Evolutionary conservation across 1,139 yeast species (phyloP).

Genomic region (Saccharomyces hybrid): DNA sequence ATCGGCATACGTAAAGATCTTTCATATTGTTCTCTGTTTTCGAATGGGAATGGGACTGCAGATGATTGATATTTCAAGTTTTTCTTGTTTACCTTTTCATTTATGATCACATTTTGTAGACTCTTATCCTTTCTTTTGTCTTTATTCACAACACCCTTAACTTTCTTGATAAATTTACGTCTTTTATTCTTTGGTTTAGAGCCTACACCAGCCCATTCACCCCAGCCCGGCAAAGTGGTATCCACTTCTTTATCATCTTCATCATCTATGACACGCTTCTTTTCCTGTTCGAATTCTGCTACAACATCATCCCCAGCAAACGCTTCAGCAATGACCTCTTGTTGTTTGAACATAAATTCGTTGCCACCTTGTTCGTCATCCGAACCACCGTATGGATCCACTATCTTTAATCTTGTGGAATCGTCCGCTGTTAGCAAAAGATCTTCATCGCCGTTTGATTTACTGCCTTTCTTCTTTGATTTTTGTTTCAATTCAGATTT

Average conservation of each 20-base stretch:
- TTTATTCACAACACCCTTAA: conserved; percentile 64
- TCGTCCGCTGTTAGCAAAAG: conserved; percentile 22
- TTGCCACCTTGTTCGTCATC: conserved; percentile 33
- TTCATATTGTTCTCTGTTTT: conserved; percentile 89
- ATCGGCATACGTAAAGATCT: conserved; percentile 91
- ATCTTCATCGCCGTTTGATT: conserved; percentile 17
- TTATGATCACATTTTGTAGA: conserved; percentile 74
- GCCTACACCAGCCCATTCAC: conserved; percentile 68
- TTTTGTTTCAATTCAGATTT: conserved; percentile 38
- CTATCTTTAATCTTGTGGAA: conserved; percentile 34
- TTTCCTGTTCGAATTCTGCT: conserved; percentile 69
- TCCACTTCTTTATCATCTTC: conserved; percentile 89
- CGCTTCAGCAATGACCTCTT: conserved; percentile 78
- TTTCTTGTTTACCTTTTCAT: conserved; percentile 80
- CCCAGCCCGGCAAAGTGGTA: conserved; percentile 92
- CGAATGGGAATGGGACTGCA: conserved; percentile 90
- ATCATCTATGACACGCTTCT: conserved; percentile 55
- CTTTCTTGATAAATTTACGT: conserved; percentile 57
- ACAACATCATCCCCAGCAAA: conserved; percentile 94
- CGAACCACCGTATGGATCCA: conserved; percentile 40
- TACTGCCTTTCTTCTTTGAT: conserved; percentile 13
- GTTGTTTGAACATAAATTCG: conserved; percentile 57
- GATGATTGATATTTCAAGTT: conserved; percentile 76
- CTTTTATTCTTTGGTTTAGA: conserved; percentile 40
- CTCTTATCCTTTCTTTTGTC: conserved; percentile 73